Evolutionary conservation across 352 stramenopile species (phyloP).

Genomic region (Phytophthora fragariaefolia): DNA sequence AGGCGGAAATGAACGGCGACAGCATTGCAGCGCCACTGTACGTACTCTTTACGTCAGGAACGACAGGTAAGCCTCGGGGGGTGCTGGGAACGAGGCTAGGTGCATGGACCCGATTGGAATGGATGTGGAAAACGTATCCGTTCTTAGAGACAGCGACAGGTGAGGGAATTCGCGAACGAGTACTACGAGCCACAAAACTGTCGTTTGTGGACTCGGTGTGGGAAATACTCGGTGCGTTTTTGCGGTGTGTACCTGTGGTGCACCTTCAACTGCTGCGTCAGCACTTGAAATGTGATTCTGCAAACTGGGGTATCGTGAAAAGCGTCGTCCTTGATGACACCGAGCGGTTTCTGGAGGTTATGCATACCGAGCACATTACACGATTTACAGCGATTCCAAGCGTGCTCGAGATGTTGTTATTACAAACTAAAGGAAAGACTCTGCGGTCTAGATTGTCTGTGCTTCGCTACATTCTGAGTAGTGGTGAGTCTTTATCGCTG

Average conservation of each 20-base stretch:
- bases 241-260: constrained; percentile 48
- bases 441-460: constrained; percentile 11
- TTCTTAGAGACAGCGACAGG: constrained; percentile 24
- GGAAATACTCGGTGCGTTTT: constrained; percentile 59
- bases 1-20: background rate
- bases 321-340: constrained; percentile 53
- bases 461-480: constrained; percentile 55
- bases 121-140: constrained; percentile 54
- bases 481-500: constrained; percentile 51
- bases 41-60: constrained; percentile 67
- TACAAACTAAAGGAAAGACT: constrained; percentile 20
- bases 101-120: constrained; percentile 49
- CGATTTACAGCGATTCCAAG: constrained; percentile 61
- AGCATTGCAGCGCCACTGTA: constrained; percentile 44
- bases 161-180: constrained; percentile 29
- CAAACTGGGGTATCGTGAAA: background rate
- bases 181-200: constrained; percentile 51
- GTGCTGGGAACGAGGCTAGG: constrained; percentile 56
- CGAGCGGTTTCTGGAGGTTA: constrained; percentile 32
- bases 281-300: background rate
- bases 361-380: constrained; percentile 32
- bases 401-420: constrained; percentile 53
- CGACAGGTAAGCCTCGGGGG: constrained; percentile 49
- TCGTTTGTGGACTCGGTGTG: constrained; percentile 64
- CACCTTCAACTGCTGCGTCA: constrained; percentile 29